A percentile compares a stretch with the other conserved stretches of the same genome.
Evolutionary conservation across 768 basidiomycete genomes (phyloP).

Genomic region (Trametes gibbosa): DNA sequence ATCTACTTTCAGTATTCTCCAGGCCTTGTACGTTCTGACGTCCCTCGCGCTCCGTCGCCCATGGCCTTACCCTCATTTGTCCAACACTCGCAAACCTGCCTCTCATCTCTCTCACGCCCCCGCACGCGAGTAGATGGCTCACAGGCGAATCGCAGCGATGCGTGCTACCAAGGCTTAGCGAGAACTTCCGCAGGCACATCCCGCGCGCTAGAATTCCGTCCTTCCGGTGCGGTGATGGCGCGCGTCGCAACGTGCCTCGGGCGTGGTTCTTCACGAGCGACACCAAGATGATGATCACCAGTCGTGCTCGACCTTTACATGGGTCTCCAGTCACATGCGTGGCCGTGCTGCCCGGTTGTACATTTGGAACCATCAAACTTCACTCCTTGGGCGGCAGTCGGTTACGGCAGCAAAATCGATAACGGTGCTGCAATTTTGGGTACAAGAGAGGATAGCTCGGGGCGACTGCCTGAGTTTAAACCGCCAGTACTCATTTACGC

Average conservation of each 20-base stretch:
- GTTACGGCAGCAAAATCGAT: too few species aligned
- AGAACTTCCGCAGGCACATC: slow-evolving; percentile 7
- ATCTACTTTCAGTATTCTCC: too few species aligned
- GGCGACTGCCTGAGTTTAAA: too few species aligned
- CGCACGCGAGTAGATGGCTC: slow-evolving; percentile 1
- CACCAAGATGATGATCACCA: too few species aligned
- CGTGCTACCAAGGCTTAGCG: slow-evolving; percentile 5
- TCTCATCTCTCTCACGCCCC: slow-evolving; percentile 12
- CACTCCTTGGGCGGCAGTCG: too few species aligned
- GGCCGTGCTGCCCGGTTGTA: too few species aligned
- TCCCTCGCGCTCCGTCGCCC: background rate
- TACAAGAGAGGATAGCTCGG: too few species aligned
- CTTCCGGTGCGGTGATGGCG: background rate
- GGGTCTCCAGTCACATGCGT: too few species aligned
- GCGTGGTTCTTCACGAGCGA: background rate
- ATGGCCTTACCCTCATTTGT: background rate
- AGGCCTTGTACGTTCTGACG: background rate
- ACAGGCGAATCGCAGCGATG: slow-evolving; percentile 9
- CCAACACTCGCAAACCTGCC: background rate
- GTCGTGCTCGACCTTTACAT: too few species aligned
- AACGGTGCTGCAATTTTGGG: too few species aligned
- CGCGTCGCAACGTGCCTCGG: background rate
- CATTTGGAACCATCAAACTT: too few species aligned
- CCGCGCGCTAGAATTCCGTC: slow-evolving; percentile 5
- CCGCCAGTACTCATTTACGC: too few species aligned